phyloP scores from a whole-genome alignment of 257 asterid genomes.

The Cruciata laevipes region DNA sequence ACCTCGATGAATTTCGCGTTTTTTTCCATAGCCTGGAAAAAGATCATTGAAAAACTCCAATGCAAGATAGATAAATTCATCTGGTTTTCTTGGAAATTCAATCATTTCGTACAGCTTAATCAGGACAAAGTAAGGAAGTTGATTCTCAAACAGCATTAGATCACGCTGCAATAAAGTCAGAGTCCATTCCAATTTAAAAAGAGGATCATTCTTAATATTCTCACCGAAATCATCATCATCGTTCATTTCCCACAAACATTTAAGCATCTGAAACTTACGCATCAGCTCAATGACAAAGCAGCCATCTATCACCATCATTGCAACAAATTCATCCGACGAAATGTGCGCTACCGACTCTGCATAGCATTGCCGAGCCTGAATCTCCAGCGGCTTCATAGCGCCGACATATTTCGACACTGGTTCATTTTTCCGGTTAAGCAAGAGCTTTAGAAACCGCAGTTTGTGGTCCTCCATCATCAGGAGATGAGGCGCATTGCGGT shows the following conservation, averaged over 20 bases:
- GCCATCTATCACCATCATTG: constrained; percentile 38
- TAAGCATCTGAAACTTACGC: neutral
- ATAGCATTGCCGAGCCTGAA: constrained; percentile 22
- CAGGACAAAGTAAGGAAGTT: constrained; percentile 12
- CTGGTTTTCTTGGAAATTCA: neutral
- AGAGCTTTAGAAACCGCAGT: constrained; percentile 12
- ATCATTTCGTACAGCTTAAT: neutral
- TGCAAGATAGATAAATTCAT: neutral
- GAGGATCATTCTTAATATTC: constrained; percentile 10
- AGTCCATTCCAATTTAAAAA: constrained; percentile 22
- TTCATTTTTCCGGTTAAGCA: constrained; percentile 12
- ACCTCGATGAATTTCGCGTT: neutral
- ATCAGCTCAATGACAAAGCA: constrained; percentile 31
- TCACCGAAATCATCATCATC: too few species aligned
- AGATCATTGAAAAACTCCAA: constrained; percentile 10
- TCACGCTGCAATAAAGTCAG: constrained; percentile 19
- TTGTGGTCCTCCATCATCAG: constrained; percentile 32
- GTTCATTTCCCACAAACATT: neutral
- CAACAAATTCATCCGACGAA: constrained; percentile 10
- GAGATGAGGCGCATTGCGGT: constrained; percentile 15
- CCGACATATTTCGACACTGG: constrained; percentile 9
- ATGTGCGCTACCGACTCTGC: constrained; percentile 13
- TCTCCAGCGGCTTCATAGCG: neutral
- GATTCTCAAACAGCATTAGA: constrained; percentile 33
- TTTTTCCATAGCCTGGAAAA: constrained; percentile 4